phyloP scores from a whole-genome alignment of 441 rosid genomes.

The California macrophylla region DNA sequence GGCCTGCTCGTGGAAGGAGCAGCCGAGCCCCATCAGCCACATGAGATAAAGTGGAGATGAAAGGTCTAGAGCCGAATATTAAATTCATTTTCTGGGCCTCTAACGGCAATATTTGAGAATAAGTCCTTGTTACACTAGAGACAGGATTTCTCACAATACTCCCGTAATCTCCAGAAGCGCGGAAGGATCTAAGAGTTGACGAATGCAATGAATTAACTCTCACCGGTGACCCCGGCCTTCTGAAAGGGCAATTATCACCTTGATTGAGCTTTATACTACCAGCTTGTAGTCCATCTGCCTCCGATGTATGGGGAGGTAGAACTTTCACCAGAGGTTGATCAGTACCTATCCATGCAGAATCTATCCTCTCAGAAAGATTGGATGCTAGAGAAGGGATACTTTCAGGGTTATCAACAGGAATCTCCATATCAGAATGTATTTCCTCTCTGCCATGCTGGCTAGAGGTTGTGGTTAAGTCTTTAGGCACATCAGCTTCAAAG shows the following conservation, averaged over 20 bases:
- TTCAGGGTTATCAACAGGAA: slow-evolving; percentile 20
- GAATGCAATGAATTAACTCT: slow-evolving; percentile 64
- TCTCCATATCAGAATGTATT: slow-evolving; percentile 37
- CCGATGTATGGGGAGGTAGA: slow-evolving; percentile 26
- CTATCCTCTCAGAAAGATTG: slow-evolving; percentile 72
- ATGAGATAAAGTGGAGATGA: slow-evolving; percentile 49
- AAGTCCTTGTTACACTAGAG: slow-evolving; percentile 45
- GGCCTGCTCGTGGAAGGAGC: slow-evolving; percentile 56
- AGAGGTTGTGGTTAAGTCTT: slow-evolving; percentile 22
- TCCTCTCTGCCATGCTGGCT: slow-evolving; percentile 28
- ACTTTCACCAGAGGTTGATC: slow-evolving; percentile 31
- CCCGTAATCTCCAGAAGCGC: slow-evolving; percentile 77
- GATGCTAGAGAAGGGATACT: slow-evolving; percentile 38
- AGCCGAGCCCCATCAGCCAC: slow-evolving; percentile 66
- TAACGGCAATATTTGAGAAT: slow-evolving; percentile 47
- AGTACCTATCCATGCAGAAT: slow-evolving; percentile 90
- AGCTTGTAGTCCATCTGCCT: slow-evolving; percentile 30
- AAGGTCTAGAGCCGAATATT: slow-evolving; percentile 37
- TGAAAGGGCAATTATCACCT: slow-evolving; percentile 29
- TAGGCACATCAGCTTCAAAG: slow-evolving; percentile 18
- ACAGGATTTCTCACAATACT: slow-evolving; percentile 78
- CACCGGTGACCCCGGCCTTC: slow-evolving; percentile 42
- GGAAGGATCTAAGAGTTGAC: slow-evolving; percentile 60
- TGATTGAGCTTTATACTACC: slow-evolving; percentile 18
- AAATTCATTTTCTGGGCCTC: slow-evolving; percentile 65